These are phyloP conservation scores for Hyaloperonospora arabidopsidis DNA, from an alignment of 352 stramenopile genomes.

Conservation along the genomic window DNA sequence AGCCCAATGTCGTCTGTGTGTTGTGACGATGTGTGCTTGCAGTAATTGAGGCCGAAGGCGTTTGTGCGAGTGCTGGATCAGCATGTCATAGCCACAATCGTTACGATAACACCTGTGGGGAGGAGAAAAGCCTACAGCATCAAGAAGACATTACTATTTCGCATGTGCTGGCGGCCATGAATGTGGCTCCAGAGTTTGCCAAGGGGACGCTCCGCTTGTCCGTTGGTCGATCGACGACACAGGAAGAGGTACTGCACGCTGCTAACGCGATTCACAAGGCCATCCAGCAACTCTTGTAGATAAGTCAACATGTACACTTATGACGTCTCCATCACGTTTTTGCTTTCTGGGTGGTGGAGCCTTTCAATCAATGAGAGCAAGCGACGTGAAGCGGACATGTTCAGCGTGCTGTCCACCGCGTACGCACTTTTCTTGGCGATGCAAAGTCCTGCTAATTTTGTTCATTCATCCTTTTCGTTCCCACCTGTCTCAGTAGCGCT, in stretches of 20 bases:
- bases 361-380: neutral
- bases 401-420: constrained; percentile 6
- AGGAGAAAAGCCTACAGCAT: constrained; percentile 9
- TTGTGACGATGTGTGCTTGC: neutral
- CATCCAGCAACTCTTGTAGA: constrained; percentile 32
- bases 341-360: no score
- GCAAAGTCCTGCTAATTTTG: constrained; percentile 14
- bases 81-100: constrained; percentile 87
- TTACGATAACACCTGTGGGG: constrained; percentile 13
- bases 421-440: constrained; percentile 17
- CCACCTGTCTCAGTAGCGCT: constrained; percentile 46
- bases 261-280: constrained; percentile 70
- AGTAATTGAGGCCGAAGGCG: constrained; percentile 70
- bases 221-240: constrained; percentile 86
- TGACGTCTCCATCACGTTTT: constrained; percentile 6
- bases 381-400: no score
- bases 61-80: constrained; percentile 90
- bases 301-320: constrained; percentile 4
- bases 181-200: constrained; percentile 81
- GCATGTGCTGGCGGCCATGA: constrained; percentile 90
- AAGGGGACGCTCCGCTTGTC: constrained; percentile 92
- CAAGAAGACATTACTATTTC: constrained; percentile 57
- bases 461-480: constrained; percentile 13
- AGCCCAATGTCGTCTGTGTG: neutral
- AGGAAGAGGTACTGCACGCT: constrained; percentile 81